Evolutionary conservation across 2,329 filamentous ascomycete genomes (phyloP).

Genomic region (Xylariaceae sp.): DNA sequence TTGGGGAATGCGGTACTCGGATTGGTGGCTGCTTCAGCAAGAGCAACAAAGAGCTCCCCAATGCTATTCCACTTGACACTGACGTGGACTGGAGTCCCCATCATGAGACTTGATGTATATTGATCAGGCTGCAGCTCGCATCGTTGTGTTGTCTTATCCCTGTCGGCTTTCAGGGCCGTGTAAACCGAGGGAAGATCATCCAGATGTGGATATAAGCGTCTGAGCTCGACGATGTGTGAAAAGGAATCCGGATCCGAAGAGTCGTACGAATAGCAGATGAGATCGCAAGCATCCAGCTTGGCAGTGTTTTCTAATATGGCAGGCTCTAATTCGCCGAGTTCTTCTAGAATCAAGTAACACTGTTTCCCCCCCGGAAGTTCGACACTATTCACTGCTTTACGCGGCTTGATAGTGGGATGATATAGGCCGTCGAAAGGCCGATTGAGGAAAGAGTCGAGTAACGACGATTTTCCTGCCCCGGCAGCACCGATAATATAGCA

Average conservation of each 20-base stretch:
- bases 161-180: constrained; percentile 88
- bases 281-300: constrained; percentile 86
- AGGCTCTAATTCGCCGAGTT: constrained; percentile 90
- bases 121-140: constrained; percentile 87
- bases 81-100: constrained; percentile 88
- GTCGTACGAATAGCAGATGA: constrained; percentile 94
- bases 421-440: constrained; percentile 79
- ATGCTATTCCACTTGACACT: constrained; percentile 94
- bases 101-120: constrained; percentile 77
- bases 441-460: constrained; percentile 87
- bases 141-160: constrained; percentile 94
- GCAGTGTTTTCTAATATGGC: constrained; percentile 88
- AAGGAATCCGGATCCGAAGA: constrained; percentile 96
- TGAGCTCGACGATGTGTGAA: constrained; percentile 77
- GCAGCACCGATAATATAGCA: constrained; percentile 87
- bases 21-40: constrained; percentile 88
- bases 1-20: constrained; percentile 86
- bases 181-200: constrained; percentile 89
- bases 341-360: constrained; percentile 91
- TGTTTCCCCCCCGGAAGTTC: constrained; percentile 94
- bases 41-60: constrained; percentile 82
- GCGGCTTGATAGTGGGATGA: constrained; percentile 89
- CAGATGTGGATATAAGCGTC: constrained; percentile 72
- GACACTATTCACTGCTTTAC: constrained; percentile 90
- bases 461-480: constrained; percentile 81